Evolutionary conservation across 768 basidiomycete species (phyloP).

Genomic region (Neoboletus brunneissimus): DNA sequence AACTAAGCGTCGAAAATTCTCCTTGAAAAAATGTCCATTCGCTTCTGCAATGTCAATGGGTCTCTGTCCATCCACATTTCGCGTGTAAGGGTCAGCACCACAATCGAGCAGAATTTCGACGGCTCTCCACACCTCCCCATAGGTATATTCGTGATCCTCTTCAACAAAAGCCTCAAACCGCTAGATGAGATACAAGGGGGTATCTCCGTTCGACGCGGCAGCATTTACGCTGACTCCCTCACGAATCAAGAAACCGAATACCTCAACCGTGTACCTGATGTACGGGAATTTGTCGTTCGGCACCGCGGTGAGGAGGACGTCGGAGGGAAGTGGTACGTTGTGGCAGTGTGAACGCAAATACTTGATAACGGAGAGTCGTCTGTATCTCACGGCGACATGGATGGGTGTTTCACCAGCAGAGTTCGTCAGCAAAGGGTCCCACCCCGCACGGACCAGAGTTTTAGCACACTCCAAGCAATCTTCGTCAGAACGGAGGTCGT

Average conservation of each 20-base stretch:
- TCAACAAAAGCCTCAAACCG: background rate
- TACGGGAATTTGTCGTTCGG: too few species aligned
- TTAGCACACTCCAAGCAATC: background rate
- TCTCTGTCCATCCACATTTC: background rate
- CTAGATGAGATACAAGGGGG: background rate
- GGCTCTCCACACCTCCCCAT: background rate
- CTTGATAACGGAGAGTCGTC: background rate
- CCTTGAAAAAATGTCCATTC: background rate
- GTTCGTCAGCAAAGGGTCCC: background rate
- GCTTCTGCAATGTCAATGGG: background rate
- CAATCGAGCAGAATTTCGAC: background rate
- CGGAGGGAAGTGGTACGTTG: background rate
- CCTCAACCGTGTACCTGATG: accelerated
- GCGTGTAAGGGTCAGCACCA: background rate
- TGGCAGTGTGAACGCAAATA: background rate
- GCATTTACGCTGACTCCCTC: background rate
- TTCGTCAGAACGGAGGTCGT: background rate
- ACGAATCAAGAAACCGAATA: background rate
- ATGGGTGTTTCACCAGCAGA: background rate
- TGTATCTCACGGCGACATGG: background rate
- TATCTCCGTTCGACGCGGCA: background rate
- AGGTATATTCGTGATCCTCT: background rate
- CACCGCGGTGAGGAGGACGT: background rate
- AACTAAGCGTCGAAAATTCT: background rate
- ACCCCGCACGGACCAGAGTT: background rate